Conservation (phyloP, 179 eudicot species). For the Spergularia azorica region DNA sequence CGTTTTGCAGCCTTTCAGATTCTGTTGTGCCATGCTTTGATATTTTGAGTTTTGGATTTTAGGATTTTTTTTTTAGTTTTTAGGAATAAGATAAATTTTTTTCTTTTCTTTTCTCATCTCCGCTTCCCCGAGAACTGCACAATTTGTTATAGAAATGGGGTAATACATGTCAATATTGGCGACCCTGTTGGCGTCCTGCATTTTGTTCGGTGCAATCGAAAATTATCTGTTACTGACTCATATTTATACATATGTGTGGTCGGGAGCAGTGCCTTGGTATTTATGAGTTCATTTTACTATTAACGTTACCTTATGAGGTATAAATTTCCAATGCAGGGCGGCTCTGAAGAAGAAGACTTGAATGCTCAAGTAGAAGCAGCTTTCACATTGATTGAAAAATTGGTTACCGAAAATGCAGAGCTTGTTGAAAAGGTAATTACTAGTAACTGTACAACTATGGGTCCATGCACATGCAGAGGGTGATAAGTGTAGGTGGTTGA, state of each 20-base stretch:
- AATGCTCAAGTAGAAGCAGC: conserved; percentile 56
- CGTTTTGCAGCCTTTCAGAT: not conserved
- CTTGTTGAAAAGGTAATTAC: conserved; percentile 74
- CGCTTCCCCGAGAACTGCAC: not conserved
- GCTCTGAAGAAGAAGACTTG: conserved; percentile 40
- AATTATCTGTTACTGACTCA: not conserved
- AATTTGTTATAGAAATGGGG: not conserved
- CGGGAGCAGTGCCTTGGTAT: too few species aligned
- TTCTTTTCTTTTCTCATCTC: too few species aligned
- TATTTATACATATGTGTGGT: not conserved
- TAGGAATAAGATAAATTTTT: not conserved
- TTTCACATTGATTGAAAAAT: conserved; percentile 51
- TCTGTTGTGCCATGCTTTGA: not conserved
- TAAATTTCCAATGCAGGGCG: conserved; percentile 34
- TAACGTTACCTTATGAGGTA: not conserved
- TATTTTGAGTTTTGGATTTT: not conserved
- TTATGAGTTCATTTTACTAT: not conserved
- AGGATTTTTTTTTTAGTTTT: not conserved
- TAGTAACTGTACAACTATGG: not conserved
- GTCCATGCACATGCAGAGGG: conserved; percentile 3
- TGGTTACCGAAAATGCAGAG: conserved; percentile 69
- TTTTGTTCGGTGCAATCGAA: not conserved
- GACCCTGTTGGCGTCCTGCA: not conserved
- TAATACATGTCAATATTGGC: not conserved
- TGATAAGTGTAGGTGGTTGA: conserved; percentile 2